These are phyloP conservation scores for Mucor lusitanicus DNA, from an alignment of 371 early-diverging fungal genomes.

Conservation along the genomic window DNA sequence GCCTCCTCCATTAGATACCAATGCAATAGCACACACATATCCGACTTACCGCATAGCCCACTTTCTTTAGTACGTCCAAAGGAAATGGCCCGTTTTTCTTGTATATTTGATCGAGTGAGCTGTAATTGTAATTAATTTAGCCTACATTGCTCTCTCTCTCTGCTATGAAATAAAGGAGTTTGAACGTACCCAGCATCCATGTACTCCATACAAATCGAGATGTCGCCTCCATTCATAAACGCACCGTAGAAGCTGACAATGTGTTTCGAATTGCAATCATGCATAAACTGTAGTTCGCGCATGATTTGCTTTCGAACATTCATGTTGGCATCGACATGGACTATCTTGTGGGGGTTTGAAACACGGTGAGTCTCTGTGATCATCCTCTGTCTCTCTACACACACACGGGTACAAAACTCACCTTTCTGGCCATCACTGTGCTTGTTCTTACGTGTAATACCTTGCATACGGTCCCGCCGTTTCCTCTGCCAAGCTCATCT, in stretches of 20 bases:
- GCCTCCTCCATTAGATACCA: no score
- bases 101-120: slow-evolving; percentile 79
- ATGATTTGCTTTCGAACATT: slow-evolving; percentile 80
- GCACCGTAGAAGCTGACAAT: slow-evolving; percentile 93
- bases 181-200: slow-evolving; percentile 77
- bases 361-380: neutral
- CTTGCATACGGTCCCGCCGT: slow-evolving; percentile 84
- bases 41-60: slow-evolving; percentile 68
- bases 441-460: slow-evolving; percentile 77
- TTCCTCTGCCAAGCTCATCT: slow-evolving; percentile 85
- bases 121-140: slow-evolving; percentile 17
- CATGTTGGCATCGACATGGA: slow-evolving; percentile 75
- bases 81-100: slow-evolving; percentile 78
- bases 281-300: slow-evolving; percentile 86
- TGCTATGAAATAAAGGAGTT: neutral
- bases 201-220: slow-evolving; percentile 92
- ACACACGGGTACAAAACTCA: slow-evolving; percentile 20
- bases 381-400: neutral
- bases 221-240: slow-evolving; percentile 78
- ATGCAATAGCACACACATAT: neutral
- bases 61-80: slow-evolving; percentile 74
- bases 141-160: neutral
- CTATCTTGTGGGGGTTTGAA: slow-evolving; percentile 53
- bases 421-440: slow-evolving; percentile 88
- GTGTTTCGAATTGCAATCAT: slow-evolving; percentile 81